Base-by-base conservation (phyloP, 1,284 basidiomycete species). In the Cutaneotrichosporon spelunceum region DNA sequence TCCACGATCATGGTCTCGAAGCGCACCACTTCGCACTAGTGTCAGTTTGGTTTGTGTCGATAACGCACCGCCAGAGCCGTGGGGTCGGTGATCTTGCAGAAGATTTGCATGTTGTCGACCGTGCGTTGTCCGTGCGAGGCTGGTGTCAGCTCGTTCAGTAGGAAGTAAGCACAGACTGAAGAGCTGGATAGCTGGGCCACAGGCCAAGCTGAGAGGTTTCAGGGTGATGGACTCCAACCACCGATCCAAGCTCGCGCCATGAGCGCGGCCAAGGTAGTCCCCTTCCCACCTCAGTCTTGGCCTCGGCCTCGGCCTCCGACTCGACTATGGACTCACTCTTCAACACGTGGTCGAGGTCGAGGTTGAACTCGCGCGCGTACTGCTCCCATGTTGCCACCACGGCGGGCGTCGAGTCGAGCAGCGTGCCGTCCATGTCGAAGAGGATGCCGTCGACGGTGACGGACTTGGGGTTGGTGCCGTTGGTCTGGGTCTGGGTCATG, bases 61-160 rank as follows among this genome's bases (percentile, higher is more conserved):
- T 8, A 19, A 53, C 76, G 61, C 61, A 87, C 88, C 72, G 82
- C 72, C 27, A 90, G 77, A 63, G 82, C 82, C 9, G 72, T 70
- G 65, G 86, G 83, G 61, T 88, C 85, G 19, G 80, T 74, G 62
- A 90, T 83, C 8, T 79, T 78, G 75, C 88, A 90, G 72, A 83
- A 84, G 67, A 88, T 86, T 62, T 82, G 84, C 60, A 91, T 76
- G 33, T 88, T 89, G 72, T 91, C 89, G 57, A 84, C 81, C 7
- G 89, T 81, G 60, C 89, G 82, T 57, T 88, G 82, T n/a, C 89
- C 89, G 73, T 90, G 89, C 0, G 87, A 84, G 5, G 83, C 90
- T 91, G 61, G 27, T 9, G 57, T 58, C 13, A 49, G 54, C 29
- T n/a, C 4, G n/a, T 16, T 14, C 13, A 39, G 39, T 42, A 16